Conservation (phyloP, 2,329 filamentous ascomycete genomes). For the Alternaria arborescens region DNA sequence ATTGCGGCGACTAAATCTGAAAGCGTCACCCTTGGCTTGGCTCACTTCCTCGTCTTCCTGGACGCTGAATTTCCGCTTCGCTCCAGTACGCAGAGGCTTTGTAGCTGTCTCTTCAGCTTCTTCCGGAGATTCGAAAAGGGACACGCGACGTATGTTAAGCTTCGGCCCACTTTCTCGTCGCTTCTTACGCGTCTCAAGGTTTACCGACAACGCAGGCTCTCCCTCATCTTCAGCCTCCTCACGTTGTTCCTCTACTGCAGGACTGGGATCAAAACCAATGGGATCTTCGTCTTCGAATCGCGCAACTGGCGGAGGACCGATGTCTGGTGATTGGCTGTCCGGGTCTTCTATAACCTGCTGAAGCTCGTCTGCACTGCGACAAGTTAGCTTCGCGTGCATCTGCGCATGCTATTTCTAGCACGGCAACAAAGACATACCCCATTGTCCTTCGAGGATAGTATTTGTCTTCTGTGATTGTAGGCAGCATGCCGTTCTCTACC, state of each 20-base stretch:
- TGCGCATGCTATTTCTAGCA: neutral
- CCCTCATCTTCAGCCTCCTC: conserved; percentile 48
- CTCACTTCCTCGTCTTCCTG: conserved; percentile 59
- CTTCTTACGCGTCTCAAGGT: conserved; percentile 62
- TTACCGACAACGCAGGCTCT: conserved; percentile 53
- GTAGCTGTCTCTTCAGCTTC: conserved; percentile 35
- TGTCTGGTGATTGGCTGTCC: conserved; percentile 70
- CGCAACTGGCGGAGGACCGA: conserved; percentile 67
- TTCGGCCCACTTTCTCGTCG: conserved; percentile 61
- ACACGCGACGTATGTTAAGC: conserved; percentile 53
- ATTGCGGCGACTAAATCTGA: conserved; percentile 57
- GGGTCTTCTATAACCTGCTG: conserved; percentile 61
- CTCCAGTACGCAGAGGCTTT: conserved; percentile 55
- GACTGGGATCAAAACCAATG: conserved; percentile 54
- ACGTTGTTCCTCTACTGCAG: conserved; percentile 30
- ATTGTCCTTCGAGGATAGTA: conserved; percentile 72
- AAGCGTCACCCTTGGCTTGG: conserved; percentile 50
- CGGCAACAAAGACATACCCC: conserved; percentile 62
- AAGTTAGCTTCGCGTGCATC: conserved; percentile 26
- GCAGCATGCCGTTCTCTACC: conserved; percentile 64
- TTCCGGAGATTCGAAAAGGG: conserved; percentile 54
- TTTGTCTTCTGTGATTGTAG: conserved; percentile 76
- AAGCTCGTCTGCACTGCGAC: conserved; percentile 67
- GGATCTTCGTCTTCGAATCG: conserved; percentile 61
- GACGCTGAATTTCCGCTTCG: conserved; percentile 66